Percentiles rank a stretch among this genome's conserved stretches.
These are phyloP conservation scores for Picochlorum sp. DNA, from an alignment of 139 green algal genomes.

Conservation along the genomic window DNA sequence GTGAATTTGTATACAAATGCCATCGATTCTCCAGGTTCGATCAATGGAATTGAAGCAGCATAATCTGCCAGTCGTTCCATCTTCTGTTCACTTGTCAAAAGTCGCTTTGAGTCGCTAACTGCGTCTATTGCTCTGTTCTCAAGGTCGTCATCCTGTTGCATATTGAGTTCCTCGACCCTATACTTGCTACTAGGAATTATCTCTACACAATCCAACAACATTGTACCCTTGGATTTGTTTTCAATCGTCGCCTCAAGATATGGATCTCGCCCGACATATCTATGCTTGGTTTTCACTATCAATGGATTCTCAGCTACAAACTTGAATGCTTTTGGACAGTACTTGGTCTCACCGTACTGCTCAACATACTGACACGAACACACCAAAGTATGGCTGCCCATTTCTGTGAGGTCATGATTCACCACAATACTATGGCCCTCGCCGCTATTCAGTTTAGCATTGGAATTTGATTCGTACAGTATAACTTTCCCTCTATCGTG, in stretches of 20 bases:
- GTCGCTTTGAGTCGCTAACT: no score
- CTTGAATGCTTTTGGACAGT: conserved; percentile 36
- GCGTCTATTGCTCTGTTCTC: no score
- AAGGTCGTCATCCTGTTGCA: no score
- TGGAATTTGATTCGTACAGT: no score
- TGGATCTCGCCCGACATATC: conserved; percentile 5
- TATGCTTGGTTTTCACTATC: conserved; percentile 40
- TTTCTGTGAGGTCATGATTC: conserved; percentile 38
- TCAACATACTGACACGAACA: background rate
- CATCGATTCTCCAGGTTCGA: background rate
- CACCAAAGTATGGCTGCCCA: background rate
- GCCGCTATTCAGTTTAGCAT: background rate
- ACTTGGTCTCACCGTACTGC: background rate
- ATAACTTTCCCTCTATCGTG: background rate
- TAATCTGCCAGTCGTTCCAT: background rate
- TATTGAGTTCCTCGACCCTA: no score
- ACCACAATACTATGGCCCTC: conserved; percentile 40
- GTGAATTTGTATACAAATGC: background rate
- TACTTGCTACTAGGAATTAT: no score
- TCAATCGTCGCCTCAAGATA: conserved; percentile 59
- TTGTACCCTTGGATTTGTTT: conserved; percentile 44
- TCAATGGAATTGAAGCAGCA: background rate
- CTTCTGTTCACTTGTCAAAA: background rate
- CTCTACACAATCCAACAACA: conserved; percentile 50
- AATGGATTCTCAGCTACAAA: conserved; percentile 51